These are phyloP conservation scores for Cardamine resedifolia DNA, from an alignment of 345 rosid species.

Conservation along the genomic window DNA sequence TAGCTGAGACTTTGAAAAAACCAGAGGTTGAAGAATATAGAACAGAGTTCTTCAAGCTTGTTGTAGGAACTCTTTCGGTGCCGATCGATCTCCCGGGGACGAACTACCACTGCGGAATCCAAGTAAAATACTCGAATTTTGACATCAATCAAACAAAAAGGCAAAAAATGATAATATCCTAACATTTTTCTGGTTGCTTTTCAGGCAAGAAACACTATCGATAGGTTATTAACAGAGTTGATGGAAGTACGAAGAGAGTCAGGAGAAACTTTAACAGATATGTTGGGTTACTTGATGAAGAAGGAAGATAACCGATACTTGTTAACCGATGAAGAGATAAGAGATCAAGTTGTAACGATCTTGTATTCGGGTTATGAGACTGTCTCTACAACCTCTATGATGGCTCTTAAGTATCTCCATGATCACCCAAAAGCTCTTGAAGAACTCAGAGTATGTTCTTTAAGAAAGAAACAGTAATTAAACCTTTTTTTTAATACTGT, in stretches of 20 bases:
- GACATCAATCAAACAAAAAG: not conserved
- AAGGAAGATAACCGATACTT: slow-evolving; percentile 48
- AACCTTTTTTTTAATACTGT: not conserved
- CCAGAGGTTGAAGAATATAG: slow-evolving; percentile 48
- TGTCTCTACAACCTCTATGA: slow-evolving; percentile 86
- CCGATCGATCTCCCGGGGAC: slow-evolving; percentile 75
- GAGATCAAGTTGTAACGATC: slow-evolving; percentile 83
- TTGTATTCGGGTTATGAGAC: slow-evolving; percentile 84
- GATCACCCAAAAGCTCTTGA: slow-evolving; percentile 72
- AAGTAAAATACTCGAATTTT: slow-evolving; percentile 41
- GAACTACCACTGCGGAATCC: slow-evolving; percentile 58
- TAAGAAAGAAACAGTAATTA: not conserved
- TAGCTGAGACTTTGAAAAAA: slow-evolving; percentile 48
- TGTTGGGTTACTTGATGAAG: slow-evolving; percentile 70
- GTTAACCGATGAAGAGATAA: slow-evolving; percentile 59
- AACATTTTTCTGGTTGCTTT: slow-evolving; percentile 22
- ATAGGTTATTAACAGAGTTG: slow-evolving; percentile 50
- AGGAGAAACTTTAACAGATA: slow-evolving; percentile 48
- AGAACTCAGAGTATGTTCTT: slow-evolving; percentile 62
- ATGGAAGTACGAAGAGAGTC: slow-evolving; percentile 59
- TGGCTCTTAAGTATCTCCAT: slow-evolving; percentile 86
- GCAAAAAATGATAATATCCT: not conserved
- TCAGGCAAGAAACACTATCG: slow-evolving; percentile 67
- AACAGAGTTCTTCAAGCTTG: slow-evolving; percentile 77
- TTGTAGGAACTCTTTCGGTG: slow-evolving; percentile 68